Conservation (phyloP, 2,329 filamentous ascomycete genomes). For the Pestalotiopsis sp. region DNA sequence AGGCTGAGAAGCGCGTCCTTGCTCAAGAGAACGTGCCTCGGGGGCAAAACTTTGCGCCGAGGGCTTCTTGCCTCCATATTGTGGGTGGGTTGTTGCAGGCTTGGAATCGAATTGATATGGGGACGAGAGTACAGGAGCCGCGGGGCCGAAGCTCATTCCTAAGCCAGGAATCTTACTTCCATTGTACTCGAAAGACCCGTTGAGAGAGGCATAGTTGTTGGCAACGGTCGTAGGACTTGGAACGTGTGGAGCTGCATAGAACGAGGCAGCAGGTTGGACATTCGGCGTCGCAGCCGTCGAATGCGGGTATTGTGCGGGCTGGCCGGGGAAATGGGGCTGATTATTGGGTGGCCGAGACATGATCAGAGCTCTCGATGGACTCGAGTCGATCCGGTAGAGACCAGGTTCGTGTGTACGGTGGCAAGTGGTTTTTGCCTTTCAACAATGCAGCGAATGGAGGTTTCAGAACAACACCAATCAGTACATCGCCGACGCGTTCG, state of each 20-base stretch:
- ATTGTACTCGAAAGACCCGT: constrained; percentile 42
- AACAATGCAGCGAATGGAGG: constrained; percentile 1
- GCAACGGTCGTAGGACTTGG: constrained; percentile 16
- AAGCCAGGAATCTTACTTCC: constrained; percentile 41
- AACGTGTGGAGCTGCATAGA: constrained; percentile 20
- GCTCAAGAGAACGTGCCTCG: not conserved
- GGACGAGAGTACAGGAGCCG: constrained; percentile 17
- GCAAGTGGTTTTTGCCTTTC: not conserved
- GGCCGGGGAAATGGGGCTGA: constrained; percentile 35
- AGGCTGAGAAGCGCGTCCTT: not conserved
- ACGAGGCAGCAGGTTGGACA: constrained; percentile 19
- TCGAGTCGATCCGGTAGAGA: not conserved
- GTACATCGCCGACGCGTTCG: not conserved
- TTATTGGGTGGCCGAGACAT: constrained; percentile 45
- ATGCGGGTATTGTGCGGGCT: constrained; percentile 26
- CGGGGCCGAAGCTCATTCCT: constrained; percentile 29
- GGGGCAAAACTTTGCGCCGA: not conserved
- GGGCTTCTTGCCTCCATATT: too few species aligned
- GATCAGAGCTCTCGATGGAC: constrained; percentile 14
- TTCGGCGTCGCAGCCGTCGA: constrained; percentile 21
- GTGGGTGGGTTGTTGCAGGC: not conserved
- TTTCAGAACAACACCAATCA: not conserved
- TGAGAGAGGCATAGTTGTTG: constrained; percentile 31
- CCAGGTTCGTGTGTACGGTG: not conserved
- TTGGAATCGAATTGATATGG: constrained; percentile 18